These are phyloP conservation scores for Arthrobotrys megalospora DNA, from an alignment of 2,329 filamentous ascomycete genomes.

Conservation along the genomic window DNA sequence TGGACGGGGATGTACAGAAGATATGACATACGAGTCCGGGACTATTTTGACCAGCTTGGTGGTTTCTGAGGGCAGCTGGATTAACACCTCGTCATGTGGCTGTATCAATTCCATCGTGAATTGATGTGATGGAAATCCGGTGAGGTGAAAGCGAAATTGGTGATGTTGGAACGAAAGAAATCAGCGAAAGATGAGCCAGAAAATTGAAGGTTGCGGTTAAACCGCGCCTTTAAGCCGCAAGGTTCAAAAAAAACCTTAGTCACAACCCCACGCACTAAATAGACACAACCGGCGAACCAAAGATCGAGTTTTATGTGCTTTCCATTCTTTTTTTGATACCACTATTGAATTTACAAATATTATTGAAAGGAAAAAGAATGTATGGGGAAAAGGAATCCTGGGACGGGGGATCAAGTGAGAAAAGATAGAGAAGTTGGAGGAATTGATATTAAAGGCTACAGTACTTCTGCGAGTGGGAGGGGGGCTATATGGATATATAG, in stretches of 20 bases:
- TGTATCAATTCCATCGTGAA: slow-evolving; percentile 69
- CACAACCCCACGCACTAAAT: slow-evolving; percentile 10
- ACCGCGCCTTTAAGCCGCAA: slow-evolving; percentile 39
- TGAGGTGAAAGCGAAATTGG: background rate
- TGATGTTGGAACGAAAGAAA: slow-evolving; percentile 14
- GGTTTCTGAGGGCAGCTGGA: slow-evolving; percentile 74
- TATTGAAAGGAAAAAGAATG: slow-evolving; percentile 17
- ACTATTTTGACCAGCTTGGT: slow-evolving; percentile 74
- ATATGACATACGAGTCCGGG: slow-evolving; percentile 75
- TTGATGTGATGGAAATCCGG: background rate
- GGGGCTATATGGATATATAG: slow-evolving; percentile 46
- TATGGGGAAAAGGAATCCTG: slow-evolving; percentile 3
- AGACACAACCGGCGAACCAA: background rate
- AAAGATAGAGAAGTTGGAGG: slow-evolving; percentile 8
- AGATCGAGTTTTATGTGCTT: background rate
- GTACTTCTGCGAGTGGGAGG: slow-evolving; percentile 20
- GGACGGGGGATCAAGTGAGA: background rate
- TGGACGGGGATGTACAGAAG: slow-evolving; percentile 20
- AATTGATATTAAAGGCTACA: slow-evolving; percentile 55
- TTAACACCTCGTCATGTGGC: slow-evolving; percentile 71
- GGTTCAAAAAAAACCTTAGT: background rate
- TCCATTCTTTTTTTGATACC: slow-evolving; percentile 25
- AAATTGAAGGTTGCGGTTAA: slow-evolving; percentile 19
- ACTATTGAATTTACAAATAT: slow-evolving; percentile 20
- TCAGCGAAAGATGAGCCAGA: slow-evolving; percentile 5